Conservation (phyloP, 73 alveolate species). For the Effrenium voratum region DNA sequence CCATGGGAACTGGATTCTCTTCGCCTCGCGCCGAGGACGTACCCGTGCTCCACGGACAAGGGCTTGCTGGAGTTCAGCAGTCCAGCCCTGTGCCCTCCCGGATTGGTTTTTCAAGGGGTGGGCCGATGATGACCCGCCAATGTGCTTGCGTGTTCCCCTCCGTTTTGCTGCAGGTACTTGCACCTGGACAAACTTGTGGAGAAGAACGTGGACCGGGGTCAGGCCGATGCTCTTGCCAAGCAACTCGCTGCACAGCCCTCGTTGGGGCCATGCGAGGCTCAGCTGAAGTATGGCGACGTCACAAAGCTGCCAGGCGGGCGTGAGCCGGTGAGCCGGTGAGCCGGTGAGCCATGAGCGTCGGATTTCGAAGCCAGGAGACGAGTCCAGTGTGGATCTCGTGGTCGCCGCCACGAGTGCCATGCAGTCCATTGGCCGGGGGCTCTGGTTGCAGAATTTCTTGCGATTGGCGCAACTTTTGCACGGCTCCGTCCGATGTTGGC, state of each 20-base stretch:
- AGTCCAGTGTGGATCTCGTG: not conserved
- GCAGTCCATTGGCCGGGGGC: not conserved
- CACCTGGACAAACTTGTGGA: not conserved
- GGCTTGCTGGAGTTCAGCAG: slow-evolving; percentile 32
- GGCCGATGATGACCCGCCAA: not conserved
- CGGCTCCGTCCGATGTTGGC: no score
- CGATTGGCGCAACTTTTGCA: no score
- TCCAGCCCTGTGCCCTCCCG: slow-evolving; percentile 9
- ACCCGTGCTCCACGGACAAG: slow-evolving; percentile 22
- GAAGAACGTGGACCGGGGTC: slow-evolving; percentile 10
- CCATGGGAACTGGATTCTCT: not conserved
- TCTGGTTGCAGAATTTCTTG: no score
- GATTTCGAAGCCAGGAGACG: not conserved
- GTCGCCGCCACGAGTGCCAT: not conserved
- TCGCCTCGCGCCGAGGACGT: not conserved
- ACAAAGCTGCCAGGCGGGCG: not conserved
- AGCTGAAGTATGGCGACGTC: slow-evolving; percentile 5
- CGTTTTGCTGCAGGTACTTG: not conserved
- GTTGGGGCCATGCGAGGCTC: not conserved
- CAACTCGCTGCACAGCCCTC: not conserved
- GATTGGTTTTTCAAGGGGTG: not conserved
- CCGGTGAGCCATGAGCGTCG: not conserved
- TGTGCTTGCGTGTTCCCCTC: not conserved
- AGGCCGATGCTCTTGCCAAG: not conserved
- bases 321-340: not conserved